A percentile compares a stretch with the other conserved stretches of the same genome.
Evolutionary conservation across 179 eudicot species (phyloP).

Genomic region (Spinacia oleracea): DNA sequence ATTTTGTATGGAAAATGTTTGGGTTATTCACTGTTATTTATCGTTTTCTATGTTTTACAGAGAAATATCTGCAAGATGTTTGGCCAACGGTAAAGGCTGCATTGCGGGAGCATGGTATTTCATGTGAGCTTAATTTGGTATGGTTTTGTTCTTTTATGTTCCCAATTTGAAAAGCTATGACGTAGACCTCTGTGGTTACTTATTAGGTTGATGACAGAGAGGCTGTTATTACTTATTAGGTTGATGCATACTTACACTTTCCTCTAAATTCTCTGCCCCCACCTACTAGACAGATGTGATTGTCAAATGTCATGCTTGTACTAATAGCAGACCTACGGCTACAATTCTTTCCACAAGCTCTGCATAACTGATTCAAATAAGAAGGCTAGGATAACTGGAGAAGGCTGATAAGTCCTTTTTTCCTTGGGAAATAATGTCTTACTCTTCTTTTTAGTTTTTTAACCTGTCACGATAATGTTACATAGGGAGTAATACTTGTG

Average conservation of each 20-base stretch:
- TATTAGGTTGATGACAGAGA: too few species aligned
- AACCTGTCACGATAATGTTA: too few species aligned
- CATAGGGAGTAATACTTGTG: too few species aligned
- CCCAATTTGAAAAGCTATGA: not conserved
- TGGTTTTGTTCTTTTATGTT: constrained; percentile 12
- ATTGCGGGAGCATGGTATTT: constrained; percentile 67
- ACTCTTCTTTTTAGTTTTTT: too few species aligned
- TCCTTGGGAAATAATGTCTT: too few species aligned
- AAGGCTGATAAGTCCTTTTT: too few species aligned
- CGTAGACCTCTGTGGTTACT: not conserved
- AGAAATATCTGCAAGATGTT: constrained; percentile 87
- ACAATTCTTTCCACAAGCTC: not conserved
- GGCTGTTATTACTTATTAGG: not conserved
- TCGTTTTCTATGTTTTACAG: constrained; percentile 33
- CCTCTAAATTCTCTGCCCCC: not conserved
- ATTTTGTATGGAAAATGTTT: too few species aligned
- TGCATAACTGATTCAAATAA: not conserved
- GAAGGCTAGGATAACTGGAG: not conserved
- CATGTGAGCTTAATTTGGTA: constrained; percentile 85
- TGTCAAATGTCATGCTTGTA: not conserved
- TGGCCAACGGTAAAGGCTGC: constrained; percentile 82
- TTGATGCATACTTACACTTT: not conserved
- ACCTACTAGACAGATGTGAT: not conserved
- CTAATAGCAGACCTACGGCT: not conserved
- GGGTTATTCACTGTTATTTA: not conserved